These are phyloP conservation scores for Phialophora chinensis DNA, from an alignment of 2,329 filamentous ascomycete species.

Conservation along the genomic window DNA sequence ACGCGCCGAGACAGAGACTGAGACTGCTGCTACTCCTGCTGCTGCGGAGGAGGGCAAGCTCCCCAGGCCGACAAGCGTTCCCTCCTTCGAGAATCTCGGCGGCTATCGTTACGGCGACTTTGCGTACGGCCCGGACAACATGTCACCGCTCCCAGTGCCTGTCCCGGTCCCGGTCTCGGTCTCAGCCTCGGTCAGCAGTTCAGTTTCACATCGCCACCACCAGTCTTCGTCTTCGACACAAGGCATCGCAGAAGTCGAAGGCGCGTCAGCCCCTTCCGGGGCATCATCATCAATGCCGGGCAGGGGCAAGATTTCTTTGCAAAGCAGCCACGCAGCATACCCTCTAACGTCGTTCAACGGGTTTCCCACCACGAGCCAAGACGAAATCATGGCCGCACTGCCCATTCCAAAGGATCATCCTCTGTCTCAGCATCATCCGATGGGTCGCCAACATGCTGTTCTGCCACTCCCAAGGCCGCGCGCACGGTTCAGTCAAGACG, in stretches of 20 bases:
- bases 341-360: constrained; percentile 10
- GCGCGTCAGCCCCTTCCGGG: neutral
- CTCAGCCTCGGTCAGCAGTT: neutral
- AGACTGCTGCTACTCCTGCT: neutral
- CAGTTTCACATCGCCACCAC: neutral
- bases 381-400: constrained; percentile 13
- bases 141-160: constrained; percentile 15
- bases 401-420: constrained; percentile 19
- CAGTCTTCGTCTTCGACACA: neutral
- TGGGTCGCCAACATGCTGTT: neutral
- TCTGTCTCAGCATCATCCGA: constrained; percentile 7
- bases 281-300: neutral
- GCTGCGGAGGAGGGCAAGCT: neutral
- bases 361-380: neutral
- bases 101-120: constrained; percentile 19
- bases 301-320: neutral
- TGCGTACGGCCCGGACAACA: constrained; percentile 13
- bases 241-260: constrained; percentile 11
- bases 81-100: constrained; percentile 14
- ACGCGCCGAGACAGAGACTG: neutral
- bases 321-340: neutral
- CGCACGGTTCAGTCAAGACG: neutral
- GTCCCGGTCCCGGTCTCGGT: neutral
- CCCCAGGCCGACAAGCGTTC: neutral
- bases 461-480: neutral